A percentile compares a stretch with the other conserved stretches of the same genome.
Conservation (phyloP, 2,329 filamentous ascomycete genomes). For the Ceratocystis cacaofunesta region DNA sequence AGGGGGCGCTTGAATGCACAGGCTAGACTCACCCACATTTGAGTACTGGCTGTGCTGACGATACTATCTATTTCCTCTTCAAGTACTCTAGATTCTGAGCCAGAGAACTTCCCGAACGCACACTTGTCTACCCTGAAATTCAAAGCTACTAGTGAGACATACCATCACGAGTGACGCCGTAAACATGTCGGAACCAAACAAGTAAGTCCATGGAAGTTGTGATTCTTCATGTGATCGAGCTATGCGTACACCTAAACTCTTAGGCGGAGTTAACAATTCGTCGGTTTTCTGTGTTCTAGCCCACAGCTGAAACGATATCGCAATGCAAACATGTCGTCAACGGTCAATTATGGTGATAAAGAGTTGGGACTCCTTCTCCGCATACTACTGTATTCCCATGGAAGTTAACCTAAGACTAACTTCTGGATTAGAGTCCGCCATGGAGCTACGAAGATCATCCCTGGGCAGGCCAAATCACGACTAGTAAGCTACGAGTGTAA, state of each 20-base stretch:
- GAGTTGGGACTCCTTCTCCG: constrained; percentile 1
- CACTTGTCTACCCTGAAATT: neutral
- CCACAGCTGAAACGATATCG: constrained; percentile 5
- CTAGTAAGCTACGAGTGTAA: neutral
- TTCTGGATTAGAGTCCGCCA: neutral
- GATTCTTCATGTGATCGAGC: neutral
- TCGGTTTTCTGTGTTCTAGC: neutral
- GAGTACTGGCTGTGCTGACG: neutral
- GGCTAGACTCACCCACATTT: neutral
- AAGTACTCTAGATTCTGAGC: neutral
- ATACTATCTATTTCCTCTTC: neutral
- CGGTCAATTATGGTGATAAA: constrained; percentile 4
- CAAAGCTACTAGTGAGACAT: neutral
- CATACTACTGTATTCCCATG: neutral
- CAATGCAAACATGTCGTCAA: constrained; percentile 8
- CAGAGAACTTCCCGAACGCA: neutral
- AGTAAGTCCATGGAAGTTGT: neutral
- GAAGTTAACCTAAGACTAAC: neutral
- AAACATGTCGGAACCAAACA: neutral
- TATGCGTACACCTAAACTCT: neutral
- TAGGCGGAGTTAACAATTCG: neutral
- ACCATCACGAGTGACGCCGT: neutral
- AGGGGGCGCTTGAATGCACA: neutral
- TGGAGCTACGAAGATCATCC: constrained; percentile 5
- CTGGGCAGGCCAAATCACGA: constrained; percentile 5